Conservation (phyloP, 2,329 filamentous ascomycete genomes). For the Stagonosporopsis tanaceti region DNA sequence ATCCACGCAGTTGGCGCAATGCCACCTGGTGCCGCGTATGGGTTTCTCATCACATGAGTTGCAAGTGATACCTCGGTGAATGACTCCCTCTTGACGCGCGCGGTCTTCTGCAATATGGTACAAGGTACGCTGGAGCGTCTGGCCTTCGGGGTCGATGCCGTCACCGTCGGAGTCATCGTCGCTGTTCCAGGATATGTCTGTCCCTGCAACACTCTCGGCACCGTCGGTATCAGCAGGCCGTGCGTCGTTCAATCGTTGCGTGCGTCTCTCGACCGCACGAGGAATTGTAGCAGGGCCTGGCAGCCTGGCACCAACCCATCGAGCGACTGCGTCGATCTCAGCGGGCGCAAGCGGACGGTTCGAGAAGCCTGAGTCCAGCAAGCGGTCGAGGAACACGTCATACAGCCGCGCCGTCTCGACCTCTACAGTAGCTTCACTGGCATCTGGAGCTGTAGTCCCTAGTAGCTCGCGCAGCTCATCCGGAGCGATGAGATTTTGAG, state of each 20-base stretch:
- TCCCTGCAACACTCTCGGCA: conserved; percentile 44
- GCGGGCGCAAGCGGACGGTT: conserved; percentile 25
- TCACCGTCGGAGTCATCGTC: conserved; percentile 53
- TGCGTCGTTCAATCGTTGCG: conserved; percentile 20
- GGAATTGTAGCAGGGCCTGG: conserved; percentile 25
- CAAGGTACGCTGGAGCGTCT: conserved; percentile 83
- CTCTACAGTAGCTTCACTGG: conserved; percentile 31
- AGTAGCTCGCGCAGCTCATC: conserved; percentile 36
- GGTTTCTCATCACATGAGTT: conserved; percentile 88
- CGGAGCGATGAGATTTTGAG: conserved; percentile 30
- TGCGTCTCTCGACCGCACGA: conserved; percentile 36
- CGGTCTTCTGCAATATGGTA: conserved; percentile 96
- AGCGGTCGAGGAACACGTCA: conserved; percentile 41
- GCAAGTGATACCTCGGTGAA: conserved; percentile 91
- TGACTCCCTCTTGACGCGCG: conserved; percentile 76
- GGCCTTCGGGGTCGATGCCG: conserved; percentile 61
- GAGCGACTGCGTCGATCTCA: conserved; percentile 30
- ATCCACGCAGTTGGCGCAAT: conserved; percentile 94
- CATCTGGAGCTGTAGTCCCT: conserved; percentile 26
- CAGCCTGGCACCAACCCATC: conserved; percentile 28
- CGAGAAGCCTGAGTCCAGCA: conserved; percentile 35
- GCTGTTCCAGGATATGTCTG: conserved; percentile 40
- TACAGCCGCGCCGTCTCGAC: conserved; percentile 34
- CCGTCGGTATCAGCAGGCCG: conserved; percentile 23
- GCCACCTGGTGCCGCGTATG: conserved; percentile 90